Evolutionary conservation across 495 filamentous ascomycete genomes (phyloP).

Genomic region (Lepidopterella palustris): DNA sequence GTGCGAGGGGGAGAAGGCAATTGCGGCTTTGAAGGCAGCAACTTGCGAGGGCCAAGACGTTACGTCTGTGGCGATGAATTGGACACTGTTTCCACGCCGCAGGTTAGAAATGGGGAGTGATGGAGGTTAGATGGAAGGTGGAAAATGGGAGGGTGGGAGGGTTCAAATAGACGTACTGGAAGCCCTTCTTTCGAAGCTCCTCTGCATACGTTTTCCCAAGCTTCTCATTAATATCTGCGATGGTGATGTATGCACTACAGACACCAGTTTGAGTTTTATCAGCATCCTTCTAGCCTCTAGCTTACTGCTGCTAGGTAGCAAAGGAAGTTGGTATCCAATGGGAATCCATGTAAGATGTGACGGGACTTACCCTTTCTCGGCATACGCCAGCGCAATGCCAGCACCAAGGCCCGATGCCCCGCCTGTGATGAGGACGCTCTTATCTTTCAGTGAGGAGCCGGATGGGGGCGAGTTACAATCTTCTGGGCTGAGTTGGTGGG

Average conservation of each 20-base stretch:
- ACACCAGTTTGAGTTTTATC: constrained; percentile 42
- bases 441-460: constrained; percentile 9
- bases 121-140: background rate
- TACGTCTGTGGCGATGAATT: constrained; percentile 31
- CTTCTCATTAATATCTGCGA: constrained; percentile 29
- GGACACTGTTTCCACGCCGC: too few relatives aligned
- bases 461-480: background rate
- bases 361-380: constrained; percentile 21
- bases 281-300: too few relatives aligned
- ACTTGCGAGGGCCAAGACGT: constrained; percentile 26
- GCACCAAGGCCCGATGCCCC: constrained; percentile 21
- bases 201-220: constrained; percentile 10
- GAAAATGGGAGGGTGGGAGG: background rate
- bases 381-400: constrained; percentile 11
- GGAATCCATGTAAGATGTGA: too few relatives aligned
- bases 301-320: too few relatives aligned
- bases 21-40: constrained; percentile 22
- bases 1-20: constrained; percentile 9
- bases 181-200: constrained; percentile 5
- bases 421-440: constrained; percentile 20
- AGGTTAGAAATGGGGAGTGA: too few relatives aligned
- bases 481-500: background rate
- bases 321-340: too few relatives aligned
- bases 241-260: constrained; percentile 34
- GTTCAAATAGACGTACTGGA: constrained; percentile 15